Evolutionary conservation across 306 rosid genomes (phyloP).

Genomic region (Lathyrus aphaca): DNA sequence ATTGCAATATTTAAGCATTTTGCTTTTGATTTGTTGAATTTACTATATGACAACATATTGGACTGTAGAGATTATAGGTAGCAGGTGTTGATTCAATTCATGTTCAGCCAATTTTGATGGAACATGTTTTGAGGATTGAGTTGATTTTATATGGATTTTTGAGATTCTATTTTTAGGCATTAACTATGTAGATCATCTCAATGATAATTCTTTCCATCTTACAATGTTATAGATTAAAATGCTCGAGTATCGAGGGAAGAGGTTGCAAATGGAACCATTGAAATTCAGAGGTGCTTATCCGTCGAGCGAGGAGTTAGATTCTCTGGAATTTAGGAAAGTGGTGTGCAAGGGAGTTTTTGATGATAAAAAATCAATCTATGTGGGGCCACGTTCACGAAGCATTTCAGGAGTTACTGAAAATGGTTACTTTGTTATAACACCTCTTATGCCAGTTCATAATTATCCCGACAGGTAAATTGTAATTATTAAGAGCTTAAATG

Average conservation of each 20-base stretch:
- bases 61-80: conserved; percentile 6
- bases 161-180: no score
- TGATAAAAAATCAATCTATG: conserved; percentile 74
- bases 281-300: conserved; percentile 47
- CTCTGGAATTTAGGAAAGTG: conserved; percentile 83
- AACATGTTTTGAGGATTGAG: background rate
- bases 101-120: conserved; percentile 11
- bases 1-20: background rate
- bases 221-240: conserved; percentile 59
- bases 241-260: conserved; percentile 71
- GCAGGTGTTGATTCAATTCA: conserved; percentile 12
- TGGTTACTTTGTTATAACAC: conserved; percentile 87
- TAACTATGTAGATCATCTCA: conserved; percentile 19
- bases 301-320: conserved; percentile 55
- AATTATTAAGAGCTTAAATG: conserved; percentile 22
- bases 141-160: no score
- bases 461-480: conserved; percentile 62
- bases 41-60: conserved; percentile 1
- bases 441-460: conserved; percentile 68
- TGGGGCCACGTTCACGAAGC: conserved; percentile 98
- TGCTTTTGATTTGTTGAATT: conserved; percentile 18
- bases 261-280: conserved; percentile 81
- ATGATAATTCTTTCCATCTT: conserved; percentile 12
- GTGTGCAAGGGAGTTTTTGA: conserved; percentile 70
- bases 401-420: conserved; percentile 95